Evolutionary conservation across 257 asterid genomes (phyloP).

Genomic region (Nicotiana benthamiana): DNA sequence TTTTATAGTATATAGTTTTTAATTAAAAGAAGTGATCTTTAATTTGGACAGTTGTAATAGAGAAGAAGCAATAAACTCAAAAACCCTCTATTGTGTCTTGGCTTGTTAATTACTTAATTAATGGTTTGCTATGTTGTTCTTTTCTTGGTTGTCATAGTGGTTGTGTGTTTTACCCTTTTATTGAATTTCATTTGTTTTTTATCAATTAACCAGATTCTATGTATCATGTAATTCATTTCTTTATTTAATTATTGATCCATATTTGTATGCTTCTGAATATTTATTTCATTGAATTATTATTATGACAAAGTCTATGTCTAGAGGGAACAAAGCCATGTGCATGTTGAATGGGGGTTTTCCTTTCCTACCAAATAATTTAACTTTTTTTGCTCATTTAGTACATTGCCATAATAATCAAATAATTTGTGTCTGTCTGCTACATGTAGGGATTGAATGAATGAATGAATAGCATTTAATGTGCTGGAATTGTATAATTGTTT

Average conservation of each 20-base stretch:
- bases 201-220: conserved; percentile 27
- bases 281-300: conserved; percentile 20
- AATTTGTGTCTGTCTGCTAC: conserved; percentile 1
- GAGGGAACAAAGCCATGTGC: conserved; percentile 75
- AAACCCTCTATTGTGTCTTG: conserved; percentile 34
- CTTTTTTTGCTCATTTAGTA: not conserved
- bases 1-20: conserved; percentile 16
- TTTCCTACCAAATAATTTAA: conserved; percentile 19
- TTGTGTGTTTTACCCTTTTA: conserved; percentile 21
- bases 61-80: conserved; percentile 48
- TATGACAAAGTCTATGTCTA: conserved; percentile 26
- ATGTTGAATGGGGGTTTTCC: conserved; percentile 43
- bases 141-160: conserved; percentile 38
- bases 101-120: conserved; percentile 33
- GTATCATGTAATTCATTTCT: conserved; percentile 29
- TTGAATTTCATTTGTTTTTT: not conserved
- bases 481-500: conserved; percentile 4
- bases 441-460: not conserved
- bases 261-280: conserved; percentile 6
- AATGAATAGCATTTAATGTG: not conserved
- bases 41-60: conserved; percentile 40
- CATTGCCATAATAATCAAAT: conserved; percentile 3
- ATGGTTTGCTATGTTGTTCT: conserved; percentile 30
- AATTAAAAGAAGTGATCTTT: conserved; percentile 6
- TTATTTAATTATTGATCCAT: not conserved